A percentile compares a stretch with the other conserved stretches of the same genome.
phyloP scores from a whole-genome alignment of 331 rosid species.

The Phaseolus coccineus region DNA sequence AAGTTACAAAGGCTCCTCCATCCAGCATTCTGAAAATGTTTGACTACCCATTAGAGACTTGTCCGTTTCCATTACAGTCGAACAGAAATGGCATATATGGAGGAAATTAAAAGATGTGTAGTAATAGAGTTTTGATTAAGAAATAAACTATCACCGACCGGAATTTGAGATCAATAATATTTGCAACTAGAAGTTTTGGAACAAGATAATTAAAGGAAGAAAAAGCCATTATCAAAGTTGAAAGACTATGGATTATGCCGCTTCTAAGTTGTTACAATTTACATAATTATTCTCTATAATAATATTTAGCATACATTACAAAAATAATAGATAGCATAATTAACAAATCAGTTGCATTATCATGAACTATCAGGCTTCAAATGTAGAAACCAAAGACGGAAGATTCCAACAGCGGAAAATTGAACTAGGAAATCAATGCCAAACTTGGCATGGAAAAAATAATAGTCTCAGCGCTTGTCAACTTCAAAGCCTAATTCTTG shows the following conservation, averaged over 20 bases:
- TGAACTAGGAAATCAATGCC: conserved; percentile 38
- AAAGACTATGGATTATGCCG: background rate
- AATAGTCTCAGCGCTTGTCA: conserved; percentile 1
- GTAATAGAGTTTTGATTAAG: background rate
- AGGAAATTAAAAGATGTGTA: background rate
- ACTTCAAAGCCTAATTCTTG: conserved; percentile 20
- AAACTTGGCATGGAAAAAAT: conserved; percentile 14
- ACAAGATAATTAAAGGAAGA: background rate
- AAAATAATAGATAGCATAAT: background rate
- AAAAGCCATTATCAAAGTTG: no score
- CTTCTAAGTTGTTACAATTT: background rate
- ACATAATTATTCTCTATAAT: conserved; percentile 18
- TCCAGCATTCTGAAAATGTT: background rate
- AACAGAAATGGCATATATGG: background rate
- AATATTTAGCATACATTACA: conserved; percentile 28
- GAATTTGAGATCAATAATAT: background rate
- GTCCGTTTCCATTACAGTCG: background rate
- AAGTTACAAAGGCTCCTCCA: background rate
- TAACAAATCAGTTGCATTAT: conserved; percentile 16
- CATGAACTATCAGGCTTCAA: conserved; percentile 33
- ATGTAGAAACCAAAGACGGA: conserved; percentile 20
- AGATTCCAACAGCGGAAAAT: conserved; percentile 22
- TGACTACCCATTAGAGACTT: background rate
- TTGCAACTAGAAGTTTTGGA: background rate
- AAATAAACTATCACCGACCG: background rate